A percentile compares a stretch with the other conserved stretches of the same genome.
These are phyloP conservation scores for Plantago rigida DNA, from an alignment of 305 asterid genomes.

Conservation along the genomic window DNA sequence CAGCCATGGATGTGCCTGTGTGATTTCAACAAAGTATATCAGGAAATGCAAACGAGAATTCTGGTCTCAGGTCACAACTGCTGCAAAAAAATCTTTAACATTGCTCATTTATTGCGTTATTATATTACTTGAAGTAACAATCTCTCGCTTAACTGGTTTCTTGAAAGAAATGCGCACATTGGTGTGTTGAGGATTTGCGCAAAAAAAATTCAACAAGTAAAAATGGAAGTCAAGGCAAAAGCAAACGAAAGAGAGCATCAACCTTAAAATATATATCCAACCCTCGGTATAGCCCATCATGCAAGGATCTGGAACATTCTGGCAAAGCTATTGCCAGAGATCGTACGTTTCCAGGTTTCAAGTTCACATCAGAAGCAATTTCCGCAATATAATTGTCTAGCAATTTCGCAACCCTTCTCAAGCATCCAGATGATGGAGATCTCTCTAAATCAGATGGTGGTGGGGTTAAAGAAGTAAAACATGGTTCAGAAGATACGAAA, in stretches of 20 bases:
- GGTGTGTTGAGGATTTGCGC: no score
- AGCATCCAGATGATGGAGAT: constrained; percentile 52
- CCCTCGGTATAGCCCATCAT: constrained; percentile 90
- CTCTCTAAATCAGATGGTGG: constrained; percentile 43
- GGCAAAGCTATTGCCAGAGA: constrained; percentile 74
- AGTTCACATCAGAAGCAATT: constrained; percentile 85
- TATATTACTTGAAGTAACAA: no score
- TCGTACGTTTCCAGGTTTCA: constrained; percentile 70
- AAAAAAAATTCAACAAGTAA: not conserved
- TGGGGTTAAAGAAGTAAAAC: constrained; percentile 36
- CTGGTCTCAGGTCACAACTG: not conserved
- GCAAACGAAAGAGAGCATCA: constrained; percentile 17
- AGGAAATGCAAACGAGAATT: not conserved
- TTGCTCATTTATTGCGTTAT: no score
- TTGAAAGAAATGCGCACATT: no score
- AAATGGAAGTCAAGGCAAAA: constrained; percentile 1
- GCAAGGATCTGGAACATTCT: constrained; percentile 74
- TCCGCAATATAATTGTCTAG: constrained; percentile 79
- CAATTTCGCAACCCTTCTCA: constrained; percentile 66
- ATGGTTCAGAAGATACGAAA: constrained; percentile 54
- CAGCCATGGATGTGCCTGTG: constrained; percentile 86
- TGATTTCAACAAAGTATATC: constrained; percentile 18
- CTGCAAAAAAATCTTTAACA: not conserved
- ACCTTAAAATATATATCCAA: constrained; percentile 85
- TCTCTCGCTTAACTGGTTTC: no score